phyloP scores from a whole-genome alignment of 305 asterid genomes.

The Fraxinus albicans region DNA sequence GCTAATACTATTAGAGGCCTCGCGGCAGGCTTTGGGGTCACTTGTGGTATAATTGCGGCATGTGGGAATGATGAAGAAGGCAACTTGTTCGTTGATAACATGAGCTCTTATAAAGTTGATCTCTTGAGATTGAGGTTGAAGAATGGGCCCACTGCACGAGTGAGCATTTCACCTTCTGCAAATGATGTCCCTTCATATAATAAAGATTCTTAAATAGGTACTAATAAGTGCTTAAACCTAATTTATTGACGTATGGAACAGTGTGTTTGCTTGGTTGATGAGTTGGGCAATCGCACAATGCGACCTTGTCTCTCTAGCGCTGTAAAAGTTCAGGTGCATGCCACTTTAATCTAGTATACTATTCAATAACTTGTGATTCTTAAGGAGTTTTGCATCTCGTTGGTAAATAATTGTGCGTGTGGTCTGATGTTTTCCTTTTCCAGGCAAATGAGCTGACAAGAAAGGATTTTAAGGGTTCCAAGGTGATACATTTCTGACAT shows the following conservation, averaged over 20 bases:
- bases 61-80: constrained; percentile 90
- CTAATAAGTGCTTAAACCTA: constrained; percentile 13
- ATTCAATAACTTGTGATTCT: constrained; percentile 15
- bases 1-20: constrained; percentile 93
- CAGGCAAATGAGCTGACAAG: constrained; percentile 77
- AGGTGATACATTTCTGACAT: constrained; percentile 44
- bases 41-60: constrained; percentile 90
- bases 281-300: constrained; percentile 90
- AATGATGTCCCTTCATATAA: not conserved
- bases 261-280: constrained; percentile 98
- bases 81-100: constrained; percentile 61
- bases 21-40: constrained; percentile 80
- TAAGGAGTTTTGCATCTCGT: constrained; percentile 20
- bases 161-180: constrained; percentile 20
- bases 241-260: constrained; percentile 28
- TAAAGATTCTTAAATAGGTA: not conserved
- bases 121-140: constrained; percentile 76
- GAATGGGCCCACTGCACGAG: constrained; percentile 83
- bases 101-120: constrained; percentile 69
- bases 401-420: constrained; percentile 13
- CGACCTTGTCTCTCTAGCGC: constrained; percentile 87
- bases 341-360: not conserved
- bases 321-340: constrained; percentile 81
- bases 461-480: constrained; percentile 81
- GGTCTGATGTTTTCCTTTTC: constrained; percentile 27